Base-by-base conservation (phyloP, 176 grass and related monocot species). In the Thalia dealbata region DNA sequence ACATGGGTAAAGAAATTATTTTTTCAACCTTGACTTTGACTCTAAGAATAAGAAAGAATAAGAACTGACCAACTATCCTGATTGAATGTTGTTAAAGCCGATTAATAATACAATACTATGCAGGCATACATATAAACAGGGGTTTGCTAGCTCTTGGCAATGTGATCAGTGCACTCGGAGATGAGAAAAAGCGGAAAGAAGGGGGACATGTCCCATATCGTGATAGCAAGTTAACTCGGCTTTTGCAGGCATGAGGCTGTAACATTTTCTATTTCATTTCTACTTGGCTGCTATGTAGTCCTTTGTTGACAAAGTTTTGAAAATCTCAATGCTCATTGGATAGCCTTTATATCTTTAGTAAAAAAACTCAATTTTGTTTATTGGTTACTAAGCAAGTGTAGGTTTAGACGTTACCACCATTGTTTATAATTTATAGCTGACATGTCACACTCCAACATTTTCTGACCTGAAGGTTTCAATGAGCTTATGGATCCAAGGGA, bases 91-190 rank as follows among this genome's bases (percentile, higher is more conserved):
- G n/a, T n/a, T n/a, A n/a, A n/a, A n/a, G 23, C 71, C 28, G 63
- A 76, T 52, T 69, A 25, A 79, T 64, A 15, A 26, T 55, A 67
- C 25, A 24, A 42, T 61, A 48, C 51, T 19, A 7, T 61, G 30
- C 38, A 95, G 91, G 91, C 15, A 95, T 90, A 82, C 84, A 95
- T 68, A 95, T 95, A 48, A 95, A 90, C 64, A 86, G 75, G 80
- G 91, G 91, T 19, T 86, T 95, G 77, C 82, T 95, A 52, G 80
- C 91, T 79, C 87, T 95, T 82, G 87, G 91, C 27, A 95, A 95
- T 71, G 87, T 90, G 13, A 95, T 95, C 69, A 95, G 87, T 71
- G 86, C 91, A 60, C 75, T 95, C 74, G 87, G 87, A 5, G 91
- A 95, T 78, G 91, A 95, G 51, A 95, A 81, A 73, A 92, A 88